Base-by-base conservation (phyloP, 1,284 basidiomycete species). In the Mycena sp. region DNA sequence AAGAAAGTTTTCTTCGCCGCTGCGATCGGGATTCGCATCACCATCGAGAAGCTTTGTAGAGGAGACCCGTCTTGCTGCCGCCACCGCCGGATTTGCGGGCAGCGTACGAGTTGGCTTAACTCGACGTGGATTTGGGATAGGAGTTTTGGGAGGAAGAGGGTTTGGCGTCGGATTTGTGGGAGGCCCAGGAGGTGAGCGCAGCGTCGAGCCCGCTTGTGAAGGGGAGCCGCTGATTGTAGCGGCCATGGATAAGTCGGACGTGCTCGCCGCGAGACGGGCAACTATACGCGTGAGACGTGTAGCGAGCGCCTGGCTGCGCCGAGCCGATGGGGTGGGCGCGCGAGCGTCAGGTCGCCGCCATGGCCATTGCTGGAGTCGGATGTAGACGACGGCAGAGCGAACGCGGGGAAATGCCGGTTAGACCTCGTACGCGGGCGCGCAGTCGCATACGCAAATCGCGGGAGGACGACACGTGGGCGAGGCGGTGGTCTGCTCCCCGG, bases 211-310 rank as follows among this genome's bases (percentile, higher is more conserved):
- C n/a, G n/a, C n/a, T n/a, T n/a, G n/a, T n/a, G n/a, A n/a, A n/a
- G n/a, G n/a, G n/a, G n/a, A n/a, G n/a, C n/a, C n/a, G n/a, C n/a
- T n/a, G n/a, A n/a, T n/a, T n/a, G n/a, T n/a, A n/a, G n/a, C n/a
- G 12, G 50, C 38, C 7, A 52, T 28, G 30, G 50, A 52, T 7
- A 52, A 23, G 35, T 52, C 50, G 30, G 50, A 52, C 9, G 50
- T 52, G 30, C 50, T 52, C 21, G 32, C 52, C 37, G 52, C n/a
- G 12, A 54, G n/a, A 41, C 40, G 52, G 12, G 52, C 37, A 26
- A 54, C 52, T 37, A 54, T 25, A 30, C 52, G 37, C 52, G 32
- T 54, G n/a, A 54, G 37, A 16, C 52, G n/a, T 37, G 52, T 54
- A 11, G 52, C 32, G 19, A 54, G 35, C 52, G 40, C 52, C 52